Base-by-base conservation (phyloP, 2,329 filamentous ascomycete species). In the Microsporum ferrugineum region DNA sequence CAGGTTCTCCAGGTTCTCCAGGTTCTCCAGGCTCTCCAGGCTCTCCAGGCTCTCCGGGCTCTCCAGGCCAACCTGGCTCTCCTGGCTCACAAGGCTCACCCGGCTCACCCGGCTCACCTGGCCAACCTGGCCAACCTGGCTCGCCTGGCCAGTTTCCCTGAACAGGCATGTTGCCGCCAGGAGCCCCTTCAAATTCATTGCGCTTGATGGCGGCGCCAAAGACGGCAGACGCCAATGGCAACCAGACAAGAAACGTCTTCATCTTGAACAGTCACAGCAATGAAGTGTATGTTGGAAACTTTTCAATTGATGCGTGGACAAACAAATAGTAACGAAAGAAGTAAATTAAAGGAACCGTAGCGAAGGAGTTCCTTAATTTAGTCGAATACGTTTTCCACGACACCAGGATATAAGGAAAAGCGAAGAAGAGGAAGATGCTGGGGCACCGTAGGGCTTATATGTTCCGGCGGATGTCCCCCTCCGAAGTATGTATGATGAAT, bases 261-360 rank as follows among this genome's bases (percentile, higher is more conserved):
- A 71, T 67, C 53, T 64, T 69, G 34, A 45, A 33, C 17, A 23
- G 1, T 34, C 31, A 34, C 7, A n/a, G 33, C 10, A 53, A 47
- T 23, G 43, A 47, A 47, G 17, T 6, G 14, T 45, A 23, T n/a
- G 43, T 2, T 23, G 27, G 23, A 8, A 47, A 5, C 17, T 47
- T 23, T 36, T 36, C 34, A 36, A 36, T 36, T 27, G 17, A 27
- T 47, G 43, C 43, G 49, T 53, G 27, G 49, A 53, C 33, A 53
- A 34, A 53, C 27, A 31, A 53, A 56, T 10, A 60, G 27, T 43
- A 51, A 47, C 41, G 57, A 51, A 62, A 59, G 56, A 65, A 68
- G 62, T 65, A 73, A 70, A 66, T 64, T 66, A 69, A 60, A 63
- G 67, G 72, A 77, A 77, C 76, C 74, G 71, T 77, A 79, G 71